Evolutionary conservation across 768 basidiomycete genomes (phyloP), one percentile per base, ranked within the genome.

Genomic region (Leccinellum rugosiceps): DNA sequence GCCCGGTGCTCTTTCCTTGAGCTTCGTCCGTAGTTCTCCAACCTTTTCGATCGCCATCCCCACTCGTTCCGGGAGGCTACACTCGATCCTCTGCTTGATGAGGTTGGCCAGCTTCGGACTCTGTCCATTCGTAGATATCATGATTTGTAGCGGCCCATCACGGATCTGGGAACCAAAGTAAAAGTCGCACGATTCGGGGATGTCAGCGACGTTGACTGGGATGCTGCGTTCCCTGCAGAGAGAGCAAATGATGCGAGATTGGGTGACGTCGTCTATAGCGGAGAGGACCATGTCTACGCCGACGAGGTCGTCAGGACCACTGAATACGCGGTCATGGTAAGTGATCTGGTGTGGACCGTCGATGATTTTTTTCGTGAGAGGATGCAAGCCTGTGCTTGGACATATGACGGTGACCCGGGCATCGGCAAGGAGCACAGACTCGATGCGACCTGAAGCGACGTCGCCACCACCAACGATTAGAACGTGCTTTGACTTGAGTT

Each of bases 101-200:
- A 97, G 77, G 60, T 88, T 88, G 4, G 95, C 94, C 68, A 98
- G 79, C 67, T 91, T 87, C 2, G 97, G 97, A 13, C 93, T 91
- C 64, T 90, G 86, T 31, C 97, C 97, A 59, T 92, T 92, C 4
- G 97, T 98, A 17, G 93, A 95, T 52, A 99, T 86, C 90, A 98
- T 89, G 61, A 99, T 85, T 74, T 97, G 94, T 23, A 99, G 76
- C 0, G 95, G 92, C 1, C 96, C 95, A 58, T 86, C 82, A 30
- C 92, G 87, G 58, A 98, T 85, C 71, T 93, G 91, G 3, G 92
- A 90, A 50, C 97, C 97, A 75, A 98, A 99, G 78, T 95, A 98
- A 68, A 99, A 99, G 74, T 99, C 96, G 78, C 97, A 99, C 44
- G 87, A 83, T 45, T 90, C 85, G 3, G 97, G 97, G 58, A 98